Evolutionary conservation across 495 filamentous ascomycete species (phyloP).

Genomic region (Endocarpon pusillum): DNA sequence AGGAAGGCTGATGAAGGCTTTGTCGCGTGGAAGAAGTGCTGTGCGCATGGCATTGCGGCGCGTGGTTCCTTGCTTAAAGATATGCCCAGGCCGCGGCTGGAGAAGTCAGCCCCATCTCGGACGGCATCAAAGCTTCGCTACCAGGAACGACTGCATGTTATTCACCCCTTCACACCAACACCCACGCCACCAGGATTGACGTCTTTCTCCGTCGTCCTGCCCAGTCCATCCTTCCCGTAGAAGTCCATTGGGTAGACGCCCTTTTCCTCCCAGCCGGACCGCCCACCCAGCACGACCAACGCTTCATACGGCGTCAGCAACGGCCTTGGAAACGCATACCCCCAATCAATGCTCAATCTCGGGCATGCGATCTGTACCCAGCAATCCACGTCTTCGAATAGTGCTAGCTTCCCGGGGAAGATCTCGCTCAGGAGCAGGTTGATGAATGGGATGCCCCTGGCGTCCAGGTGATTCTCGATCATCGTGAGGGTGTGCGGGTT

Average conservation of each 20-base stretch:
- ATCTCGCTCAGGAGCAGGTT: constrained; percentile 83
- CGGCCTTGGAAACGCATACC: constrained; percentile 82
- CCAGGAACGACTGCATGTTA: no score
- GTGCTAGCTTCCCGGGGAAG: constrained; percentile 81
- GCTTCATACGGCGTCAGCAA: constrained; percentile 91
- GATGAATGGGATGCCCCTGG: constrained; percentile 55
- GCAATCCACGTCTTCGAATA: constrained; percentile 85
- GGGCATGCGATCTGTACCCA: constrained; percentile 98
- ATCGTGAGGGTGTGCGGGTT: constrained; percentile 83
- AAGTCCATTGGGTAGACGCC: constrained; percentile 97
- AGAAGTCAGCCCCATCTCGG: no score
- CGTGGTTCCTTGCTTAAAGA: no score
- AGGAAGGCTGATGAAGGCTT: no score
- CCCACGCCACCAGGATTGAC: constrained; percentile 7
- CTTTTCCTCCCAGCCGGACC: constrained; percentile 53
- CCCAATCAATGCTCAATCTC: constrained; percentile 92
- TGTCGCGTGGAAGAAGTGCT: no score
- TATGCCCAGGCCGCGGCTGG: no score
- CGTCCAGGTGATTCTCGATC: constrained; percentile 58
- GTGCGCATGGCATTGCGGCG: no score
- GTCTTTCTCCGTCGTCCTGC: constrained; percentile 47
- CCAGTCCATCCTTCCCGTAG: constrained; percentile 82
- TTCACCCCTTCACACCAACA: no score
- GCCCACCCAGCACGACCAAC: constrained; percentile 63
- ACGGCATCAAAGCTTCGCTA: no score